phyloP scores from a whole-genome alignment of 768 basidiomycete genomes.

The Fomitopsis serialis region DNA sequence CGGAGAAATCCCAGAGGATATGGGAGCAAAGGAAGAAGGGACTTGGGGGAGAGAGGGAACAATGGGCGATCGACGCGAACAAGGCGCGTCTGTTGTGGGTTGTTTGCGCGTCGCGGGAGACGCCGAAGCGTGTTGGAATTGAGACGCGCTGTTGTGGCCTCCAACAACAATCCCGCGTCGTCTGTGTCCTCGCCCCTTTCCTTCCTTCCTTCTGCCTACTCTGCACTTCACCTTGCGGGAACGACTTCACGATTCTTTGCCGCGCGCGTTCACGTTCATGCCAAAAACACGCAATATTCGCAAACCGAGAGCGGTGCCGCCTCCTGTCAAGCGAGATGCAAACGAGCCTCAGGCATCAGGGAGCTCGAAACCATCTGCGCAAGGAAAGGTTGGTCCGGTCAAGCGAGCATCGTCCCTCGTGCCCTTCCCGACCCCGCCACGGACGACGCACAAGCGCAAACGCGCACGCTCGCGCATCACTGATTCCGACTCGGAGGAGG shows the following conservation, averaged over 20 bases:
- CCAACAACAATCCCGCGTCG: background rate
- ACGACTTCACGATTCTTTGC: constrained; percentile 1
- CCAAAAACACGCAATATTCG: constrained; percentile 11
- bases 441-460: constrained; percentile 17
- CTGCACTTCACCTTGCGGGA: background rate
- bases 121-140: constrained; percentile 10
- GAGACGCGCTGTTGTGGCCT: background rate
- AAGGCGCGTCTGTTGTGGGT: constrained; percentile 4
- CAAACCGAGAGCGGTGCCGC: constrained; percentile 1
- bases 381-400: constrained; percentile 2
- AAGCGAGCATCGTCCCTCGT: constrained; percentile 10
- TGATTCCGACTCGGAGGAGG: constrained; percentile 32
- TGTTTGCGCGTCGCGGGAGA: constrained; percentile 9
- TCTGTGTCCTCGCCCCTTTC: constrained; percentile 1
- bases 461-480: constrained; percentile 36
- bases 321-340: background rate
- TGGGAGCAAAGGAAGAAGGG: no score
- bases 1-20: no score
- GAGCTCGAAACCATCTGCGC: constrained; percentile 4
- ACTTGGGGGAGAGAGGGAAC: no score
- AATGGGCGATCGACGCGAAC: background rate
- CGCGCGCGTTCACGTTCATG: constrained; percentile 1
- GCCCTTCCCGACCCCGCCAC: constrained; percentile 13
- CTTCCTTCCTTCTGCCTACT: constrained; percentile 1
- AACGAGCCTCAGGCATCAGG: background rate